Conservation (phyloP, 352 stramenopile genomes). For the Phytophthora lateralis region DNA sequence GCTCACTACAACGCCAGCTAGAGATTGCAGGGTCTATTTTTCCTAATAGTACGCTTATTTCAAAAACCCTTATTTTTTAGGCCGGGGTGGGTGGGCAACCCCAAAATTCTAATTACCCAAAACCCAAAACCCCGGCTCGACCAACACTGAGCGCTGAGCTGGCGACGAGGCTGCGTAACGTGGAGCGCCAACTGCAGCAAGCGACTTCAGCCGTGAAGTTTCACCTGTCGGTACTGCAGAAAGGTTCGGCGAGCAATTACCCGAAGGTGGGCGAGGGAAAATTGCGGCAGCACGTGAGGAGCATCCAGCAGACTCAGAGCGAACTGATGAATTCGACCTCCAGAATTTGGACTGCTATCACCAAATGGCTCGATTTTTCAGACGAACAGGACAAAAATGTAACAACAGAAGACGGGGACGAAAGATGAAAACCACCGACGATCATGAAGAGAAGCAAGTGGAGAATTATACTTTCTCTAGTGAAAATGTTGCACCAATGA, state of each 20-base stretch:
- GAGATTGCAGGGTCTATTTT: too few species aligned
- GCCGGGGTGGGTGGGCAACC: too few species aligned
- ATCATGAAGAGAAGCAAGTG: background rate
- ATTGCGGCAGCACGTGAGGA: background rate
- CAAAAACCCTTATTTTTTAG: too few species aligned
- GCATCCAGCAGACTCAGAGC: background rate
- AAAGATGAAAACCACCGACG: background rate
- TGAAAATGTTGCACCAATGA: too few species aligned
- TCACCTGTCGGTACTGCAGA: background rate
- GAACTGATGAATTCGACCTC: background rate
- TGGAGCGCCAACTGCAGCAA: background rate
- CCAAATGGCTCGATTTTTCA: background rate
- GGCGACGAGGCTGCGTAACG: background rate
- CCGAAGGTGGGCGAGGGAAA: background rate
- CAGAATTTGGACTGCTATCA: background rate
- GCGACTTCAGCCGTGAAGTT: background rate
- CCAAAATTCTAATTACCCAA: too few species aligned
- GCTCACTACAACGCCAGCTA: too few species aligned
- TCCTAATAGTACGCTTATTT: too few species aligned
- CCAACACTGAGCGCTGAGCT: background rate
- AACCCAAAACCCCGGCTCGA: too few species aligned
- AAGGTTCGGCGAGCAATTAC: background rate
- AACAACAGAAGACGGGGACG: background rate
- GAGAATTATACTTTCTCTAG: background rate
- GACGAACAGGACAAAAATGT: background rate